Evolutionary conservation across 257 asterid genomes (phyloP).

Genomic region (Paulownia fortunei): DNA sequence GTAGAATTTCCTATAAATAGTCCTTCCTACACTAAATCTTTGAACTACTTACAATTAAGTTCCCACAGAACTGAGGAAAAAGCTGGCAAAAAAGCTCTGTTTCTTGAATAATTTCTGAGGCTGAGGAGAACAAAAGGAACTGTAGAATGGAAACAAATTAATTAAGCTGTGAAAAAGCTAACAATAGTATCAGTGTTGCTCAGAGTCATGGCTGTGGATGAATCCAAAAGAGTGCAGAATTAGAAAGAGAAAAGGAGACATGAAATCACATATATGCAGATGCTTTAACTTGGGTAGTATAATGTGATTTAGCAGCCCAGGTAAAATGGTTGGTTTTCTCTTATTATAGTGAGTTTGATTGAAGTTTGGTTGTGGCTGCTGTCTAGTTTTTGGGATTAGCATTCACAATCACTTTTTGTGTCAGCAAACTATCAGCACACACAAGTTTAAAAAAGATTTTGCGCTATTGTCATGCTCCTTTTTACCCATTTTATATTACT

Average conservation of each 20-base stretch:
- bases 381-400: conserved; percentile 24
- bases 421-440: conserved; percentile 24
- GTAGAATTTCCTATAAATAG: background rate
- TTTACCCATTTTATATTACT: conserved; percentile 26
- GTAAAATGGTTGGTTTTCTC: conserved; percentile 31
- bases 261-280: conserved; percentile 23
- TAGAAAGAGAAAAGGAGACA: conserved; percentile 51
- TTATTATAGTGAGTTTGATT: conserved; percentile 29
- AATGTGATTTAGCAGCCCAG: conserved; percentile 17
- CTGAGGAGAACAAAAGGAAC: background rate
- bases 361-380: conserved; percentile 36
- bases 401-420: conserved; percentile 36
- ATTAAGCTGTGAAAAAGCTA: conserved; percentile 18
- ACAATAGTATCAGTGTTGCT: conserved; percentile 5
- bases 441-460: conserved; percentile 15
- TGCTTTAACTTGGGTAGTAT: conserved; percentile 17
- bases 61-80: background rate
- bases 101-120: conserved; percentile 27
- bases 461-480: conserved; percentile 35
- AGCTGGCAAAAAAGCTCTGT: conserved; percentile 1
- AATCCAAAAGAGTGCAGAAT: conserved; percentile 48
- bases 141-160: background rate
- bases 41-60: conserved; percentile 7
- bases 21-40: background rate
- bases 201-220: conserved; percentile 40